Evolutionary conservation across 169 alveolate genomes (phyloP).

Genomic region (Plasmodium knowlesi): DNA sequence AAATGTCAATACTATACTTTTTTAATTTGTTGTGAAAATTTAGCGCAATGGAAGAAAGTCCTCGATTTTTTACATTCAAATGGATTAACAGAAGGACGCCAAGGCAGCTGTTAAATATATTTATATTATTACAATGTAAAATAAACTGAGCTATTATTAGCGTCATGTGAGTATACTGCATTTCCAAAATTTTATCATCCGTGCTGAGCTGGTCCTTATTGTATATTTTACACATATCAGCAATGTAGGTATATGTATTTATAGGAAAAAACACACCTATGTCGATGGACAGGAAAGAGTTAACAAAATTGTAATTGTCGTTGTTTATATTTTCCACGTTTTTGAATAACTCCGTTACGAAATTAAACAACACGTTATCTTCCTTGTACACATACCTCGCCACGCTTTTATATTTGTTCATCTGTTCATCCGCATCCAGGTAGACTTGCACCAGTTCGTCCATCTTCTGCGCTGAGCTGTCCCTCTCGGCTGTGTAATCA

Average conservation of each 20-base stretch:
- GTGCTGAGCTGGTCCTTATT: constrained; percentile 60
- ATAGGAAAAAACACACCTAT: constrained; percentile 67
- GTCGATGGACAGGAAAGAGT: constrained; percentile 68
- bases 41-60: constrained; percentile 66
- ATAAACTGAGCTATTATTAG: constrained; percentile 74
- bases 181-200: constrained; percentile 51
- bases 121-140: constrained; percentile 65
- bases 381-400: constrained; percentile 55
- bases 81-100: constrained; percentile 73
- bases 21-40: constrained; percentile 71
- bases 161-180: constrained; percentile 74
- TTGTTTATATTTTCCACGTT: constrained; percentile 74
- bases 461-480: neutral
- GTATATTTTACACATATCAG: constrained; percentile 76
- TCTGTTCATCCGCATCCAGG: constrained; percentile 18
- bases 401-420: constrained; percentile 62
- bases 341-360: constrained; percentile 74
- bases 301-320: constrained; percentile 72
- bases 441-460: constrained; percentile 1
- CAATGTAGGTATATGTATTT: constrained; percentile 70
- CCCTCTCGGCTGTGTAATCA: neutral
- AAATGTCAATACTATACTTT: constrained; percentile 53
- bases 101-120: constrained; percentile 69
- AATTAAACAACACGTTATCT: constrained; percentile 61
- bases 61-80: constrained; percentile 69